These are phyloP conservation scores for Metschnikowia koreensis DNA, from an alignment of 805 yeast genomes.

Conservation along the genomic window DNA sequence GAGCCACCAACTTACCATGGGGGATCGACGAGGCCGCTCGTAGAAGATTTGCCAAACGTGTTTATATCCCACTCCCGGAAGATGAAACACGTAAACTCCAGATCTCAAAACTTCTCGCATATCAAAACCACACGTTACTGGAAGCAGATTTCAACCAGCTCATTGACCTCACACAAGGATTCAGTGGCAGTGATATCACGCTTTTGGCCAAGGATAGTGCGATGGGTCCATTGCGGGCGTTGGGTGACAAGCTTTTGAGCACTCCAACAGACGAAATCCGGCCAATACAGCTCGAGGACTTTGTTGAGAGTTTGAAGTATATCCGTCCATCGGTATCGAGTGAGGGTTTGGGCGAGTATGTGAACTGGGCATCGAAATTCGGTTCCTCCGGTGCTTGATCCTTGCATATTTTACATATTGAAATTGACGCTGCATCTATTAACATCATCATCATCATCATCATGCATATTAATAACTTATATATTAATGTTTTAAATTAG, in stretches of 20 bases:
- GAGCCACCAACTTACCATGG: slow-evolving; percentile 97
- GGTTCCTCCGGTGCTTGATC: slow-evolving; percentile 82
- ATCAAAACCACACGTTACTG: slow-evolving; percentile 69
- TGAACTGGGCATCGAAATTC: slow-evolving; percentile 81
- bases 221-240: slow-evolving; percentile 90
- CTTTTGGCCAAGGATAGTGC: slow-evolving; percentile 96
- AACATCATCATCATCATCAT: neutral
- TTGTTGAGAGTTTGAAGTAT: slow-evolving; percentile 67
- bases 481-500: neutral
- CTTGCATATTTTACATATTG: neutral
- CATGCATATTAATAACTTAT: neutral
- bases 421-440: slow-evolving; percentile 1
- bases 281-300: slow-evolving; percentile 71
- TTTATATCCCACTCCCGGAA: slow-evolving; percentile 93
- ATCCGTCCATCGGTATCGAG: slow-evolving; percentile 86
- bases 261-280: slow-evolving; percentile 74
- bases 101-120: slow-evolving; percentile 59
- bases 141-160: slow-evolving; percentile 62
- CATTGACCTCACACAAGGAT: slow-evolving; percentile 69
- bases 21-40: slow-evolving; percentile 96
- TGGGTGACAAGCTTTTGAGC: slow-evolving; percentile 78
- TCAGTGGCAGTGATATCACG: slow-evolving; percentile 91
- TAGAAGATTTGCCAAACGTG: slow-evolving; percentile 85
- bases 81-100: slow-evolving; percentile 75
- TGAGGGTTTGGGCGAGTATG: slow-evolving; percentile 77